Evolutionary conservation across 208 protist genomes (phyloP).

Genomic region (Trypanosoma rangeli): DNA sequence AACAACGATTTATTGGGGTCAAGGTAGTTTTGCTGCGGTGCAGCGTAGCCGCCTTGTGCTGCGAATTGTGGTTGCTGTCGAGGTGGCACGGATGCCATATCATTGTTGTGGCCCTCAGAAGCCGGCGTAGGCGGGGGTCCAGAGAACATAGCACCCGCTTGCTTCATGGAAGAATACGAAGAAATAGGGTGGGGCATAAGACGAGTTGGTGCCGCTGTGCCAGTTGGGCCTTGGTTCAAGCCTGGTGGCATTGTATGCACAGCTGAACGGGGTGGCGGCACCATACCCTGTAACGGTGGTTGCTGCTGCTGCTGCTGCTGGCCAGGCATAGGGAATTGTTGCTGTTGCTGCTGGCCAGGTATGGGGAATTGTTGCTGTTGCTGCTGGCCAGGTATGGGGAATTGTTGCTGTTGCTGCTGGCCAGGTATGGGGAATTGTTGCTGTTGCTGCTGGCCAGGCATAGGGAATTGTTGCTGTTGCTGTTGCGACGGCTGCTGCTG

Average conservation of each 20-base stretch:
- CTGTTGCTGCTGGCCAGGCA: slow-evolving; percentile 4
- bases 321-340: slow-evolving; percentile 1
- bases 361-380: neutral
- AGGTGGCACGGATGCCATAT: neutral
- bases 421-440: slow-evolving; percentile 10
- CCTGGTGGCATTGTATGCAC: slow-evolving; percentile 2
- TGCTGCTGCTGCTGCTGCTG: neutral
- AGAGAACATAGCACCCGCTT: slow-evolving; percentile 1
- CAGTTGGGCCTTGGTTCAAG: neutral
- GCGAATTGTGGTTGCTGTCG: slow-evolving; percentile 6
- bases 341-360: slow-evolving; percentile 5
- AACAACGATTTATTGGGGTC: slow-evolving; percentile 1
- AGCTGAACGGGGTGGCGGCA: neutral
- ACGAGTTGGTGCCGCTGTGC: slow-evolving; percentile 23
- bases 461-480: slow-evolving; percentile 4
- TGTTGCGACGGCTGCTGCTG: slow-evolving; percentile 16
- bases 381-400: neutral
- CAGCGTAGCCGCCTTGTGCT: slow-evolving; percentile 9
- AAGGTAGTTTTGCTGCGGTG: slow-evolving; percentile 10
- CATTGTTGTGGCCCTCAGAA: slow-evolving; percentile 10
- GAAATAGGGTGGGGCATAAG: slow-evolving; percentile 76
- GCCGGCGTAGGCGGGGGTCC: slow-evolving; percentile 21
- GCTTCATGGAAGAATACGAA: slow-evolving; percentile 51
- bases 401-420: slow-evolving; percentile 7
- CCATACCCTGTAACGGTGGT: neutral